Base-by-base conservation (phyloP, 2,329 filamentous ascomycete species). In the Xylaria digitata region DNA sequence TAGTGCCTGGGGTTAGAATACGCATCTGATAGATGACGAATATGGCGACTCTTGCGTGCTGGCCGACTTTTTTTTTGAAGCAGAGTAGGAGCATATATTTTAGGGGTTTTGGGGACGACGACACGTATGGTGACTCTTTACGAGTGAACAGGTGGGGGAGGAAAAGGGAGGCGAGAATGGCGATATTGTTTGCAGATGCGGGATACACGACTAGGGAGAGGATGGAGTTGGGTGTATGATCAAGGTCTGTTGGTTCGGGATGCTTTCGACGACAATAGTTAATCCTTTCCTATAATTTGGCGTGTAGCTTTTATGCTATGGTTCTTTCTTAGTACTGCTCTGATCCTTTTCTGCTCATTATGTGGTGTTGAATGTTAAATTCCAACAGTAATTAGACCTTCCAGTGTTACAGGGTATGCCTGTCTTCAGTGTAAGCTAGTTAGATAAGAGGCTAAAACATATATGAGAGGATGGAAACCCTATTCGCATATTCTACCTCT, bases 211-310 rank as follows among this genome's bases (percentile, higher is more conserved):
- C 48, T 59, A 59, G 32, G 65, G 26, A 6, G 42, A 32, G 45
- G 59, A 37, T 9, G 60, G 65, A 60, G 67, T 67, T 65, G 46
- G 65, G 65, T 68, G 68, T 68, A 70, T 63, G 17, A 66, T 59
- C 57, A 66, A 55, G 58, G 65, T 40, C 42, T 66, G 62, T 53
- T 37, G 17, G 52, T 65, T 52, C 55, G 66, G 61, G 32, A 62
- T 19, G 45, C 53, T 46, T 50, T 55, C 55, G 13, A 45, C 45
- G 62, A 50, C 5, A 60, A 48, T 60, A 65, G 63, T 66, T 60
- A 65, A 66, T 65, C 6, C 11, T 64, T 67, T 45, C 50, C 30
- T 57, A 49, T 60, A 59, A 55, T 65, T 59, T 37, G 26, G 19
- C 32, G 46, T 65, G 49, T 62, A 62, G 34, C 56, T 54, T 32